These are phyloP conservation scores for Tuber borchii DNA, from an alignment of 495 filamentous ascomycete genomes.

Conservation along the genomic window DNA sequence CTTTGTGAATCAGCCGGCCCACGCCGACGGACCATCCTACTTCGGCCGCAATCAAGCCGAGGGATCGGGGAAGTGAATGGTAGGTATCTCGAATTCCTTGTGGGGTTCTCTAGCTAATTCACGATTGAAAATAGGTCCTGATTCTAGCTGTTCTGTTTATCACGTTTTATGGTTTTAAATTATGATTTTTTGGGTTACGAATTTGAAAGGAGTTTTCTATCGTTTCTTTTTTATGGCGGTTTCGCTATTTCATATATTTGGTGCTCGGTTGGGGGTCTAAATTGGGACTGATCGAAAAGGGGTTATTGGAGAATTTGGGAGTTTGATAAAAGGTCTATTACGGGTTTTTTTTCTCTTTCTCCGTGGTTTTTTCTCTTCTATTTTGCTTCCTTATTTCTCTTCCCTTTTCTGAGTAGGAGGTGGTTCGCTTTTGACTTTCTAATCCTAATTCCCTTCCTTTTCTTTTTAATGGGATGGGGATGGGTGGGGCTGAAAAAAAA, in stretches of 20 bases:
- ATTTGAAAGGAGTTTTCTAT: neutral
- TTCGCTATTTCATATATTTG: neutral
- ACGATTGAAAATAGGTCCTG: neutral
- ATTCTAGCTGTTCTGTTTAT: neutral
- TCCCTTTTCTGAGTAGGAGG: neutral
- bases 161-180: neutral
- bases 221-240: neutral
- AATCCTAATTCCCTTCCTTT: neutral
- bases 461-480: neutral
- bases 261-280: neutral
- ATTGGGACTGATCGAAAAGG: neutral
- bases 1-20: too few species aligned
- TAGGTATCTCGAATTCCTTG: neutral
- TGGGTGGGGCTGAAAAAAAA: too few species aligned
- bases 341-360: neutral
- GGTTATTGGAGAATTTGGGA: neutral
- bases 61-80: neutral
- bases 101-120: neutral
- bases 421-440: neutral
- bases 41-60: neutral
- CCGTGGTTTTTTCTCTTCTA: neutral
- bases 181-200: neutral
- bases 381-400: neutral
- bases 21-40: neutral
- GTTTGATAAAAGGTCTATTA: neutral